Evolutionary conservation across 2,329 filamentous ascomycete species (phyloP).

Genomic region (Clonostachys rhizophaga): DNA sequence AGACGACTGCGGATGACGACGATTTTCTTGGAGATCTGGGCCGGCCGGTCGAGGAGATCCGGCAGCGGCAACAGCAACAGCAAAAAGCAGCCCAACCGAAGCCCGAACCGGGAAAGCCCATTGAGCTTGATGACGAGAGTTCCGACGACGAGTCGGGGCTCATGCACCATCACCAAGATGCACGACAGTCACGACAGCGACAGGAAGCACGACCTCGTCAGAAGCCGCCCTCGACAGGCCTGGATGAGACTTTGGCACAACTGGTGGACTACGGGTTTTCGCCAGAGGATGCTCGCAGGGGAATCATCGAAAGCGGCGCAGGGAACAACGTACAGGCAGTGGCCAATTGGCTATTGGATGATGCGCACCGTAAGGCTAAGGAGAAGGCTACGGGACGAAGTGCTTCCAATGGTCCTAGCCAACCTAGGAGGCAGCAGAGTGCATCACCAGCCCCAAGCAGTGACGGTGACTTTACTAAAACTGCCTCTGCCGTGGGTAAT

Average conservation of each 20-base stretch:
- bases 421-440: conserved; percentile 35
- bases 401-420: conserved; percentile 30
- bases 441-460: conserved; percentile 44
- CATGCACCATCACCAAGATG: conserved; percentile 10
- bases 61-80: conserved; percentile 42
- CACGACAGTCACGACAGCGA: conserved; percentile 8
- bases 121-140: conserved; percentile 43
- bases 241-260: conserved; percentile 67
- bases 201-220: neutral
- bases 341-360: conserved; percentile 83
- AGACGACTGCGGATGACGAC: conserved; percentile 45
- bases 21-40: conserved; percentile 63
- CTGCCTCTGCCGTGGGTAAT: conserved; percentile 76
- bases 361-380: conserved; percentile 81
- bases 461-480: conserved; percentile 73
- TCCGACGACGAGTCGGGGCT: conserved; percentile 32
- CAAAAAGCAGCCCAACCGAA: conserved; percentile 34
- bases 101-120: conserved; percentile 51
- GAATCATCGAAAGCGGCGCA: conserved; percentile 73
- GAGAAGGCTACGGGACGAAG: conserved; percentile 59
- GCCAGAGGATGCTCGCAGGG: conserved; percentile 74
- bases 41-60: conserved; percentile 60
- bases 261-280: conserved; percentile 94
- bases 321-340: conserved; percentile 80
- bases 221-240: conserved; percentile 9